Evolutionary conservation across 164 flowering plant species (phyloP).

Genomic region (Malania oleifera): DNA sequence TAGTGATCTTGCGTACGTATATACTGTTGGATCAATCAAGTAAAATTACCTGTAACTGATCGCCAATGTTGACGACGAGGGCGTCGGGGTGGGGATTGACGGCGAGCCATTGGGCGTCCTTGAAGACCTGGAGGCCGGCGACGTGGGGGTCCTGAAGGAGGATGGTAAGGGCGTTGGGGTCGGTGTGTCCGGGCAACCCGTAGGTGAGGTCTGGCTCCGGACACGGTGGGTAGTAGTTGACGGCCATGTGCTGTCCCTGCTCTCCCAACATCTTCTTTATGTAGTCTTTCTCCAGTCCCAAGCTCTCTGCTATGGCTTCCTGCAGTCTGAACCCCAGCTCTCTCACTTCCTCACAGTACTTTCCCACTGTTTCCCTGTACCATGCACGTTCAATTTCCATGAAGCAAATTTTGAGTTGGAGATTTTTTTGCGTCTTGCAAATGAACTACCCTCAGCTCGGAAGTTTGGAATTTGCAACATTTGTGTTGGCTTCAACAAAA

Average conservation of each 20-base stretch:
- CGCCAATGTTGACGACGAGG: conserved; percentile 75
- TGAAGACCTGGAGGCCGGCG: conserved; percentile 67
- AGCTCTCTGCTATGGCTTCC: conserved; percentile 64
- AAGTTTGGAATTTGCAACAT: too few species aligned
- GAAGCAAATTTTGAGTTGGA: too few species aligned
- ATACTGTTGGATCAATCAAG: too few species aligned
- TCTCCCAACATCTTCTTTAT: conserved; percentile 52
- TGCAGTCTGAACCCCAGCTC: conserved; percentile 47
- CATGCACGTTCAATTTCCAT: conserved; percentile 31
- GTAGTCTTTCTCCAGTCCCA: conserved; percentile 58
- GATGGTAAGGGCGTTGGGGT: conserved; percentile 76
- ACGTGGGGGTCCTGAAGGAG: conserved; percentile 65
- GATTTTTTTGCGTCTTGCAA: too few species aligned
- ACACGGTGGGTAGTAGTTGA: conserved; percentile 77
- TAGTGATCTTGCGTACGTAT: too few species aligned
- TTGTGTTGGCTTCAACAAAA: too few species aligned
- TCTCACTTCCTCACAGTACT: conserved; percentile 56
- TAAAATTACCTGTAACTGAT: conserved; percentile 64
- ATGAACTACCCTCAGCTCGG: too few species aligned
- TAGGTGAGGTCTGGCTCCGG: conserved; percentile 81
- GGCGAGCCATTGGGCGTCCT: conserved; percentile 64
- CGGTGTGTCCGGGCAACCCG: conserved; percentile 80
- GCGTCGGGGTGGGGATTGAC: conserved; percentile 65
- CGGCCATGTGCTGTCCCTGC: conserved; percentile 88
- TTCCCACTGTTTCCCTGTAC: conserved; percentile 55